Percentiles rank a stretch among this genome's conserved stretches.
These are phyloP conservation scores for maize (Zea mays) DNA, from an alignment of 176 grass and related monocot genomes.

Conservation along the genomic window Zm-B73-REFERENCE-NAM-5.0 NC_050098.1:185911001-185911500, in stretches of 20 bases:
- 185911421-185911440: constrained; percentile 3
- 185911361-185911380: neutral
- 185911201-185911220: neutral
- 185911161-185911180: constrained; percentile 9
- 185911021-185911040: constrained; percentile 5
- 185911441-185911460: constrained; percentile 2
- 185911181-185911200: constrained; percentile 24
- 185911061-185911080: constrained; percentile 9
- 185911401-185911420: constrained; percentile 20
- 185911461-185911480: neutral
- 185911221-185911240: constrained; percentile 13
- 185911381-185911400: neutral
- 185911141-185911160: constrained; percentile 32
- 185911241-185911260: constrained; percentile 19
- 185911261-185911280: constrained; percentile 7
- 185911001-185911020: too few relatives aligned
- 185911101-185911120: constrained; percentile 25
- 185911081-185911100: neutral
- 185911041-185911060: constrained; percentile 3
- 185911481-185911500: too few relatives aligned
- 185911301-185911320: neutral
- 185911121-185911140: constrained; percentile 5
- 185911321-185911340: constrained; percentile 13
- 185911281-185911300: constrained; percentile 17
- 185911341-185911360: neutral